A percentile compares a stretch with the other conserved stretches of the same genome.
phyloP scores from a whole-genome alignment of 2,329 filamentous ascomycete species.

The Paecilomyces sp. region DNA sequence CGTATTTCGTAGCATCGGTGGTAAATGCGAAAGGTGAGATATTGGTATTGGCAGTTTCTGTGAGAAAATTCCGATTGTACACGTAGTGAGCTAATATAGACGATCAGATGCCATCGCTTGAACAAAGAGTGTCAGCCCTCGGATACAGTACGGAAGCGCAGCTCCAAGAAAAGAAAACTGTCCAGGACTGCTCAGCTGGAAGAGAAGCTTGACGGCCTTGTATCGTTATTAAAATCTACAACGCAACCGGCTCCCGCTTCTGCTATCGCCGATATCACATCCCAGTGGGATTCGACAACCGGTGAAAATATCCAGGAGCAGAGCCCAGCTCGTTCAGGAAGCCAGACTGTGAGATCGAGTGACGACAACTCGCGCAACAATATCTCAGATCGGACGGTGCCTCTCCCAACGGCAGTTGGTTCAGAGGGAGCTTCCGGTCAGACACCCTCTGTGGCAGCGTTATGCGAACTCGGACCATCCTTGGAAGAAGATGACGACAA shows the following conservation, averaged over 20 bases:
- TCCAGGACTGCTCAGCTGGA: constrained; percentile 17
- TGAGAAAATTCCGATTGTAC: neutral
- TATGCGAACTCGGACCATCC: constrained; percentile 11
- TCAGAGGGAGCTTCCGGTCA: neutral
- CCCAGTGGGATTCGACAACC: neutral
- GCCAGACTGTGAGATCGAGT: neutral
- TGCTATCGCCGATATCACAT: neutral
- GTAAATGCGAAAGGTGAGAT: constrained; percentile 9
- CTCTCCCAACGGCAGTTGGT: neutral
- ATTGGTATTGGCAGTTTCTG: neutral
- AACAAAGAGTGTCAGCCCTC: constrained; percentile 36
- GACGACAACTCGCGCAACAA: neutral
- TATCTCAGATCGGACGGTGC: neutral
- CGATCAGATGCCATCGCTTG: constrained; percentile 33
- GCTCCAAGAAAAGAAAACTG: constrained; percentile 3
- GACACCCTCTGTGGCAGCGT: neutral
- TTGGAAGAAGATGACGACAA: constrained; percentile 32
- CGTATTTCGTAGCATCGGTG: constrained; percentile 6
- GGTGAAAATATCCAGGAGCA: neutral
- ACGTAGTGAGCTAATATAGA: neutral
- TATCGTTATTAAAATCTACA: constrained; percentile 19
- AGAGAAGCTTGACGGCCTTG: constrained; percentile 19
- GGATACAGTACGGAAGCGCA: constrained; percentile 23
- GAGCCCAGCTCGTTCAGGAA: neutral
- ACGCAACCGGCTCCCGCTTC: neutral